Evolutionary conservation across 2,329 filamentous ascomycete genomes (phyloP).

Genomic region (Ophiocordyceps camponoti-rufipedis): DNA sequence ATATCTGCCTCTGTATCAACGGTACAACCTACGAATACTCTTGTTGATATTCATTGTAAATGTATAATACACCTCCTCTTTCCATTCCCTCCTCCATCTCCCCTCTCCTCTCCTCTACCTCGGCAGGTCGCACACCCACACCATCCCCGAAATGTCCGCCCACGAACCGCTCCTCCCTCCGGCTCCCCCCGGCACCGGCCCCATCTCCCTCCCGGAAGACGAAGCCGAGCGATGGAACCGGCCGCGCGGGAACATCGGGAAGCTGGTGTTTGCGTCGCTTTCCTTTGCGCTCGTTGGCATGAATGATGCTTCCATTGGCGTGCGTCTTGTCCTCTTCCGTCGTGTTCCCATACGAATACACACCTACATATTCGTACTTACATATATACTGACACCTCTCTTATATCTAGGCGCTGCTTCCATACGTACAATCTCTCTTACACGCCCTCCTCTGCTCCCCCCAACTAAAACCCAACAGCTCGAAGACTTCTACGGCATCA

Average conservation of each 20-base stretch:
- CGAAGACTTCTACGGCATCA: slow-evolving; percentile 40
- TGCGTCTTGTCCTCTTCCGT: slow-evolving; percentile 10
- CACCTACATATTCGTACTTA: too few relatives aligned
- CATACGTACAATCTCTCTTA: slow-evolving; percentile 12
- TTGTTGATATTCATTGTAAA: too few relatives aligned
- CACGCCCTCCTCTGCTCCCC: background rate
- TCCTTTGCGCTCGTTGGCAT: slow-evolving; percentile 42
- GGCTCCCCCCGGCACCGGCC: background rate
- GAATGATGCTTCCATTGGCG: slow-evolving; percentile 44
- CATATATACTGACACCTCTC: too few relatives aligned
- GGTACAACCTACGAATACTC: too few relatives aligned
- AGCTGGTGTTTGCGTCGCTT: slow-evolving; percentile 28
- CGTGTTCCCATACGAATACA: too few relatives aligned
- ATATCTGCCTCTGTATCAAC: too few relatives aligned
- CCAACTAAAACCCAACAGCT: slow-evolving; percentile 19
- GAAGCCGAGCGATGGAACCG: slow-evolving; percentile 16
- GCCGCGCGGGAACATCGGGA: slow-evolving; percentile 13
- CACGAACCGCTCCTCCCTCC: background rate
- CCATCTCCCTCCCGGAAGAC: background rate
- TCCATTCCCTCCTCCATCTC: background rate
- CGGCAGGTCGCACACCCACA: background rate
- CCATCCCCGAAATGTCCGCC: background rate
- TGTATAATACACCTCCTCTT: too few relatives aligned
- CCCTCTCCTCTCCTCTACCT: background rate
- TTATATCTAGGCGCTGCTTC: slow-evolving; percentile 13